A percentile compares a stretch with the other conserved stretches of the same genome.
These are phyloP conservation scores for Aspergillus brasiliensis DNA, from an alignment of 2,329 filamentous ascomycete genomes.

Conservation along the genomic window DNA sequence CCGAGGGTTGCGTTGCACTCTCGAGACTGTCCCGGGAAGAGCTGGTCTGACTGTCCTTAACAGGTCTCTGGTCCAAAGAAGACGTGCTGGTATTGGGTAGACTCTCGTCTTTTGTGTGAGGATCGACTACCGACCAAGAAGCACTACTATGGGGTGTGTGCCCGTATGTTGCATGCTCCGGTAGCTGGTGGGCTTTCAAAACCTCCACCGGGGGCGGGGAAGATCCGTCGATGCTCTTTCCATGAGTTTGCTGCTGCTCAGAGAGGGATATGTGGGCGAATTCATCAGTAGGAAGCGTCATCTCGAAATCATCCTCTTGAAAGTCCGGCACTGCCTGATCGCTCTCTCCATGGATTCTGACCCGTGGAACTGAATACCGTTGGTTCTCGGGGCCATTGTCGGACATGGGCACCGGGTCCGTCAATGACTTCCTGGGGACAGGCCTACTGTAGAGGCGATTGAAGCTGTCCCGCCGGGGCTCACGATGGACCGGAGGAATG, in stretches of 20 bases:
- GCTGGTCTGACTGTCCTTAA: constrained; percentile 28
- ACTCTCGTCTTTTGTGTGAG: constrained; percentile 26
- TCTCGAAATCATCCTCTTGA: constrained; percentile 23
- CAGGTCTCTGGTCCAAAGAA: constrained; percentile 29
- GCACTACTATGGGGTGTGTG: constrained; percentile 38
- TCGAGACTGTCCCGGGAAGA: constrained; percentile 42
- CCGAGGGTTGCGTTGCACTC: constrained; percentile 34
- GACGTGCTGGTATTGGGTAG: constrained; percentile 23
- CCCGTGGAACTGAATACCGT: constrained; percentile 35
- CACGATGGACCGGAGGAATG: constrained; percentile 25
- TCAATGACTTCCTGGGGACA: constrained; percentile 31
- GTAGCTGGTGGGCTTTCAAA: constrained; percentile 19
- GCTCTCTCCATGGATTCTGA: constrained; percentile 33
- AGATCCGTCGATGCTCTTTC: constrained; percentile 19
- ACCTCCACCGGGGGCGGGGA: constrained; percentile 32
- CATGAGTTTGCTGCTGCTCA: constrained; percentile 19
- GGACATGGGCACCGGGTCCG: constrained; percentile 19
- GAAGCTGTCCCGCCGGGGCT: constrained; percentile 28
- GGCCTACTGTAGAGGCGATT: constrained; percentile 22
- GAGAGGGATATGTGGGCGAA: constrained; percentile 32
- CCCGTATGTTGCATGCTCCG: constrained; percentile 19
- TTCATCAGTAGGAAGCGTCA: constrained; percentile 27
- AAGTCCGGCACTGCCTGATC: constrained; percentile 32
- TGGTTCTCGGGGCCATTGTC: constrained; percentile 30
- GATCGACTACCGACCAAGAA: constrained; percentile 39